Evolutionary conservation across 345 rosid species (phyloP).

Genomic region (Physaria fendleri): DNA sequence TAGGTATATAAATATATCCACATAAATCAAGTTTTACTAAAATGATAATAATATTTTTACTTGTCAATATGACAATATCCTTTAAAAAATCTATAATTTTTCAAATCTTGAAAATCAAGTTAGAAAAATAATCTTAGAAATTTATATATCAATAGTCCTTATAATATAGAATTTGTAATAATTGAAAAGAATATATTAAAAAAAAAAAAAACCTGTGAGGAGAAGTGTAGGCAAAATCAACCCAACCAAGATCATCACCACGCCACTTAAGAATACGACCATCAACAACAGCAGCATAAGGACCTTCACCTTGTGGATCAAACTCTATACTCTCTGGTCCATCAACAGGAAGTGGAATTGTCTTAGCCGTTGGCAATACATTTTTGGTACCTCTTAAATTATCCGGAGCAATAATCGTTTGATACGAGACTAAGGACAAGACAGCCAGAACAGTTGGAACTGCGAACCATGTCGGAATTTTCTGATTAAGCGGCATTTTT

Average conservation of each 20-base stretch:
- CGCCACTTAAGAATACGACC: conserved; percentile 34
- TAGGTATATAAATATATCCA: too few relatives aligned
- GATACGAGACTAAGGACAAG: neutral
- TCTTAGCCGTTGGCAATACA: conserved; percentile 12
- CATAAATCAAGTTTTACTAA: too few relatives aligned
- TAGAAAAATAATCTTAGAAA: too few relatives aligned
- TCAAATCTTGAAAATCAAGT: too few relatives aligned
- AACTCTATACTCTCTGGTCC: conserved; percentile 32
- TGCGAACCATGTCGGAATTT: neutral
- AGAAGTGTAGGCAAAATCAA: conserved; percentile 49
- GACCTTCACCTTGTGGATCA: conserved; percentile 30
- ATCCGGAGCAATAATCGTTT: neutral
- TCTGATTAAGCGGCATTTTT: conserved; percentile 10
- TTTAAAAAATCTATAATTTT: too few relatives aligned
- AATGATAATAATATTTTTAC: too few relatives aligned
- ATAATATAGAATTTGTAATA: neutral
- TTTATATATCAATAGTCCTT: too few relatives aligned
- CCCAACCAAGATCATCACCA: conserved; percentile 40
- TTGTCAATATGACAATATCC: too few relatives aligned
- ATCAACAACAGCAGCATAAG: conserved; percentile 21
- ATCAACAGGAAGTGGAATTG: conserved; percentile 17
- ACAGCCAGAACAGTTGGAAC: conserved; percentile 7
- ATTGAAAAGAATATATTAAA: neutral
- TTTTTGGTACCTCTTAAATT: conserved; percentile 1
- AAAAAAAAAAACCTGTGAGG: conserved; percentile 36